These are phyloP conservation scores for Phyllosticta ampelicida DNA, from an alignment of 2,329 filamentous ascomycete species.

Conservation along the genomic window DNA sequence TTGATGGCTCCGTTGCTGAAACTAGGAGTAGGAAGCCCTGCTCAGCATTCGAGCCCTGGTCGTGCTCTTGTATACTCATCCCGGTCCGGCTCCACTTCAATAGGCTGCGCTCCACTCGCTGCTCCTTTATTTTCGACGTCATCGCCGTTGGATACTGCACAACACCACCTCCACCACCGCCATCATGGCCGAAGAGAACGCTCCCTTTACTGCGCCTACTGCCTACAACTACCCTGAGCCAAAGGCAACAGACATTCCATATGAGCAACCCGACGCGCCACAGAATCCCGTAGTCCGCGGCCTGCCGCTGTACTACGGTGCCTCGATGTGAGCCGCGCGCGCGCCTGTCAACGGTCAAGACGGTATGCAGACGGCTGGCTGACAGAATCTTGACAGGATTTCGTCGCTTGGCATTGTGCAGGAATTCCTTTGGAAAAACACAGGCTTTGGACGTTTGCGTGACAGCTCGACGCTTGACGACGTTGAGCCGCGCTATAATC, in stretches of 20 bases:
- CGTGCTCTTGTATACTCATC: neutral
- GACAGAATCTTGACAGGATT: slow-evolving; percentile 37
- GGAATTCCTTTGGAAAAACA: slow-evolving; percentile 58
- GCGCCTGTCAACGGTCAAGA: slow-evolving; percentile 5
- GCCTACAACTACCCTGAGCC: slow-evolving; percentile 27
- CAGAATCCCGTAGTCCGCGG: slow-evolving; percentile 64
- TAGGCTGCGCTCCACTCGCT: neutral
- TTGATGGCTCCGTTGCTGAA: neutral
- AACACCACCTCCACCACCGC: too few relatives aligned
- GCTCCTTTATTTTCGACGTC: neutral
- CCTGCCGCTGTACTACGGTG: slow-evolving; percentile 48
- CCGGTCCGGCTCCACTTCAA: neutral
- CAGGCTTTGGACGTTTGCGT: slow-evolving; percentile 51
- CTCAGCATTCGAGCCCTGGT: neutral
- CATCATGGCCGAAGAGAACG: neutral
- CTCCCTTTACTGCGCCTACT: neutral
- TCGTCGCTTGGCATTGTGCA: slow-evolving; percentile 51
- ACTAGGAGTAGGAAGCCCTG: neutral
- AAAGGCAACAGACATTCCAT: slow-evolving; percentile 22
- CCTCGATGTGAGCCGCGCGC: slow-evolving; percentile 43
- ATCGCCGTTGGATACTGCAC: neutral
- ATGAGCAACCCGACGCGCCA: slow-evolving; percentile 23
- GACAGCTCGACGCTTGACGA: slow-evolving; percentile 44
- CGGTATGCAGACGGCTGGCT: neutral
- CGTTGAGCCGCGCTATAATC: slow-evolving; percentile 45